Evolutionary conservation across 2,329 filamentous ascomycete genomes (phyloP), one percentile per base, ranked within the genome.

Genomic region (Berkeleyomyces basicola): DNA sequence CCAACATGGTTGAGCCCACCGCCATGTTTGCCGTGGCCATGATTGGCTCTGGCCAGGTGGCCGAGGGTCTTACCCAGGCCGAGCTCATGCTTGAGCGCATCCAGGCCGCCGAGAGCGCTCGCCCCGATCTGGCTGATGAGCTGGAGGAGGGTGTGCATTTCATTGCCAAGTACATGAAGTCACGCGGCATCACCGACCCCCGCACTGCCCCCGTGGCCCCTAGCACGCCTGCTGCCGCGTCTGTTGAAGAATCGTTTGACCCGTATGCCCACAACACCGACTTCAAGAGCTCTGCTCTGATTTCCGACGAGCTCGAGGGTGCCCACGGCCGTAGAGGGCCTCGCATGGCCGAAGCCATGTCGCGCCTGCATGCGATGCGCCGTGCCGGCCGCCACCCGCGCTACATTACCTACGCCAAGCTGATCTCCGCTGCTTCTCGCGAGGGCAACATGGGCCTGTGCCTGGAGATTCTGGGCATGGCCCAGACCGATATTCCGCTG

Each of bases 351-450:
- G 90, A 96, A 67, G 89, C 90, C 43, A 76, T 97, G 66, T 80
- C 79, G 66, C 87, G 90, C 68, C 89, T 97, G 75, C 88, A 86
- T 72, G 96, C 95, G 75, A 96, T 96, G 78, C 90, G 93, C 67
- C 89, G 91, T 64, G 83, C 88, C 70, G 91, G 92, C 66, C 86
- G 90, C 70, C 90, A 96, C 72, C 90, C 92, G 61, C 85, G 92
- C 65, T 97, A 97, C 76, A 93, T 96, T 73, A 96, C 91, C 1
- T 96, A 97, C 69, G 90, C 91, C 59, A 97, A 96, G 79, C 79
- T 99, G 67, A 96, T 99, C 70, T 85, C 87, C 58, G 88, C 89
- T 64, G 91, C 92, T 67, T 89, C 91, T 61, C 90, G 92, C 70
- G 86, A 90, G 67, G 82, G 87, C 69, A 90, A 91, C 70, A 82